Percentiles rank a stretch among this genome's conserved stretches.
These are phyloP conservation scores for Aspergillus fructus DNA, from an alignment of 2,329 filamentous ascomycete species.

Conservation along the genomic window DNA sequence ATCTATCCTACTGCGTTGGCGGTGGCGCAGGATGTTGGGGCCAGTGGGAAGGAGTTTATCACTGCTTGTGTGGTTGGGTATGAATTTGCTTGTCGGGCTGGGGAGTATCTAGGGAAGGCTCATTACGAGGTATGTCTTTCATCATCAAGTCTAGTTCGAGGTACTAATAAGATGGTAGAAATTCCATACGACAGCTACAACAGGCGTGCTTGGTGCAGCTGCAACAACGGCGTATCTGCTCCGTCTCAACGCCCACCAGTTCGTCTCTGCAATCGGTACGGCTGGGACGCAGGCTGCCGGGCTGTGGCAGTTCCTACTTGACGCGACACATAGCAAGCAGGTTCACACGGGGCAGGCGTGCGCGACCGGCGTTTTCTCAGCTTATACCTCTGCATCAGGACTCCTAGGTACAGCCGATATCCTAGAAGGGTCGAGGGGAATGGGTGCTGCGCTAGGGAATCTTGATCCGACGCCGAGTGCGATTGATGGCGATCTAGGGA, in stretches of 20 bases:
- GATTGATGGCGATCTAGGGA: slow-evolving; percentile 26
- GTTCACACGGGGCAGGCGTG: slow-evolving; percentile 34
- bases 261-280: slow-evolving; percentile 29
- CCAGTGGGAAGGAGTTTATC: slow-evolving; percentile 30
- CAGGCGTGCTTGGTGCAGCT: slow-evolving; percentile 29
- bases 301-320: slow-evolving; percentile 32
- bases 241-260: slow-evolving; percentile 22
- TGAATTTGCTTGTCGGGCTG: slow-evolving; percentile 31
- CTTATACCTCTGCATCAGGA: slow-evolving; percentile 27
- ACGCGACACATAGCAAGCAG: slow-evolving; percentile 33
- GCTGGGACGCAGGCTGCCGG: slow-evolving; percentile 35
- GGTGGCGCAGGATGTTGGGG: slow-evolving; percentile 29
- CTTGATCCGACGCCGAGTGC: slow-evolving; percentile 21
- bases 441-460: slow-evolving; percentile 26
- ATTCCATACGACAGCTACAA: slow-evolving; percentile 29
- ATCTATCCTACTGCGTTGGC: slow-evolving; percentile 31
- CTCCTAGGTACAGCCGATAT: slow-evolving; percentile 30
- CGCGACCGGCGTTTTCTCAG: slow-evolving; percentile 33
- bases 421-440: slow-evolving; percentile 28
- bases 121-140: slow-evolving; percentile 23
- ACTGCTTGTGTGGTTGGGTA: slow-evolving; percentile 33
- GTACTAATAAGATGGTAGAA: slow-evolving; percentile 13
- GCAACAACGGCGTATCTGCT: slow-evolving; percentile 27
- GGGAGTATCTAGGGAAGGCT: slow-evolving; percentile 30
- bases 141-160: no score